Evolutionary conservation across 805 yeast genomes (phyloP).

Genomic region (Teunomyces stri): DNA sequence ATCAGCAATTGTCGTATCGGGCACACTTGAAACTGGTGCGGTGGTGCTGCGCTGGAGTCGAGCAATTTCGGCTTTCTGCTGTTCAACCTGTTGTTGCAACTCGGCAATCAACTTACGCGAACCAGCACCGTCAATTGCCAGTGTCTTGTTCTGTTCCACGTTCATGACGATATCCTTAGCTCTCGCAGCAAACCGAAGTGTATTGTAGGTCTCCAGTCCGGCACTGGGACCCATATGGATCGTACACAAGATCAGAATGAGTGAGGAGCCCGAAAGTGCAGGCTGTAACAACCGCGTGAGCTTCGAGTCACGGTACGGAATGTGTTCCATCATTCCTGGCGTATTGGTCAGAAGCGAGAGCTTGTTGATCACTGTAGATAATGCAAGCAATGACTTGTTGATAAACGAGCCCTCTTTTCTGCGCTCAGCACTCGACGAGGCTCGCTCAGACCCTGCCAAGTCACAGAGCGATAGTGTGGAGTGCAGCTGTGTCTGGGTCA

Average conservation of each 20-base stretch:
- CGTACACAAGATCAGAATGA: slow-evolving; percentile 85
- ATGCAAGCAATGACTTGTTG: slow-evolving; percentile 84
- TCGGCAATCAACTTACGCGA: slow-evolving; percentile 45
- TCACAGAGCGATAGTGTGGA: slow-evolving; percentile 85
- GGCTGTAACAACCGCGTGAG: slow-evolving; percentile 89
- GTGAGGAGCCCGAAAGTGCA: slow-evolving; percentile 81
- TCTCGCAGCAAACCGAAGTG: slow-evolving; percentile 87
- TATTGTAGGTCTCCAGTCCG: slow-evolving; percentile 75
- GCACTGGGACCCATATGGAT: slow-evolving; percentile 56
- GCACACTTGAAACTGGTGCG: background rate
- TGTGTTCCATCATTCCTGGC: slow-evolving; percentile 48
- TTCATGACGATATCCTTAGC: slow-evolving; percentile 81
- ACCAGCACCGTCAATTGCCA: slow-evolving; percentile 41
- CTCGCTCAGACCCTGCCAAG: slow-evolving; percentile 93
- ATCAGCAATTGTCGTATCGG: slow-evolving; percentile 45
- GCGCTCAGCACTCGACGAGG: slow-evolving; percentile 67
- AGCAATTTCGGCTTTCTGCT: slow-evolving; percentile 53
- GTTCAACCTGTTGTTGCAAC: slow-evolving; percentile 58
- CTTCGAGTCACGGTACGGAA: slow-evolving; percentile 92
- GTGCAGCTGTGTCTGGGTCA: slow-evolving; percentile 37
- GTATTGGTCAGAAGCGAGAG: slow-evolving; percentile 42
- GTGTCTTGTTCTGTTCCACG: slow-evolving; percentile 52
- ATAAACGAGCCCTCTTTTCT: slow-evolving; percentile 92
- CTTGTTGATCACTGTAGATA: slow-evolving; percentile 89
- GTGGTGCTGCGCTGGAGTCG: slow-evolving; percentile 15